These are phyloP conservation scores for Fraxinus sp. DNA, from an alignment of 305 asterid genomes.

Conservation along the genomic window DNA sequence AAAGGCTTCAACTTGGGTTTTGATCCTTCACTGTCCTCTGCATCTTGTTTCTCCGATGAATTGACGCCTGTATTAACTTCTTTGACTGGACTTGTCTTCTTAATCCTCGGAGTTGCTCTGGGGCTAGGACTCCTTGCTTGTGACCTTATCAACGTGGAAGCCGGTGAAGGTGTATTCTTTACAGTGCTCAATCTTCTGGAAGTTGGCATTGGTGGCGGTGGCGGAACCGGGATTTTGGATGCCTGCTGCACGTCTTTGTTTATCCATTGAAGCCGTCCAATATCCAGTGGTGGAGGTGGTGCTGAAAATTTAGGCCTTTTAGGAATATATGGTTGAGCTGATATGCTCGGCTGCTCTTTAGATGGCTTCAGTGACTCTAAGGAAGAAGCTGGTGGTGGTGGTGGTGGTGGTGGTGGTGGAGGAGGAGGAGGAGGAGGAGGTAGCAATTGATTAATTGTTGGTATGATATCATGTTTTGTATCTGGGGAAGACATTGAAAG, in stretches of 20 bases:
- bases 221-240: slow-evolving; percentile 38
- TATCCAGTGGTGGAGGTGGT: slow-evolving; percentile 86
- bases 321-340: slow-evolving; percentile 36
- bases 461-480: slow-evolving; percentile 52
- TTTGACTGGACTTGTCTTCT: slow-evolving; percentile 29
- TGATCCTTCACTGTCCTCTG: slow-evolving; percentile 52
- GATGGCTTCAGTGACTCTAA: slow-evolving; percentile 35
- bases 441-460: slow-evolving; percentile 58
- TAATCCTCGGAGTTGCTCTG: slow-evolving; percentile 30
- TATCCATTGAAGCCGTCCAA: slow-evolving; percentile 57
- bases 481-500: slow-evolving; percentile 56
- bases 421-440: slow-evolving; percentile 41
- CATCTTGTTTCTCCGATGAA: slow-evolving; percentile 43
- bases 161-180: slow-evolving; percentile 29
- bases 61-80: slow-evolving; percentile 28
- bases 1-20: slow-evolving; percentile 75
- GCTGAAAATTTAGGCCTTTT: slow-evolving; percentile 61
- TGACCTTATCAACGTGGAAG: slow-evolving; percentile 32
- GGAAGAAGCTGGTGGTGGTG: slow-evolving; percentile 35
- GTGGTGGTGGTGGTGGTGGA: slow-evolving; percentile 40
- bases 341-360: slow-evolving; percentile 33
- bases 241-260: slow-evolving; percentile 44
- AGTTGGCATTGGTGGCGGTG: slow-evolving; percentile 48
- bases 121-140: slow-evolving; percentile 43
- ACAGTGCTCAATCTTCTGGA: slow-evolving; percentile 30